phyloP scores from a whole-genome alignment of 257 asterid species.

The Verbascum thapsus region DNA sequence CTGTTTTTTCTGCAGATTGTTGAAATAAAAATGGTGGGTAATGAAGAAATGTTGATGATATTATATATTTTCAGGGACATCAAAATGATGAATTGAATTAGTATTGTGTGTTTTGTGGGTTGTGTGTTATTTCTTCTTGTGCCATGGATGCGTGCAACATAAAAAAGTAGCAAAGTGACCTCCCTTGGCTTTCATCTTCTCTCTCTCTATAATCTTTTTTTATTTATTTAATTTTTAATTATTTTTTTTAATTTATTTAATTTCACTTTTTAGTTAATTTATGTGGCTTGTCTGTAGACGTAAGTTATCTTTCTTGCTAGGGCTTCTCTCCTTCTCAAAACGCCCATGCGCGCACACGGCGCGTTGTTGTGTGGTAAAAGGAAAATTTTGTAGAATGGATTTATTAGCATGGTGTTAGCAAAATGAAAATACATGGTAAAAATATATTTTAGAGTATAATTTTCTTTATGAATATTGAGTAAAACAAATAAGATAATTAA shows the following conservation, averaged over 20 bases:
- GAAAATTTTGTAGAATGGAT: no score
- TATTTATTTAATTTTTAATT: slow-evolving; percentile 11
- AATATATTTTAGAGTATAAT: no score
- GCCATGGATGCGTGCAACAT: slow-evolving; percentile 88
- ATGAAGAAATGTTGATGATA: no score
- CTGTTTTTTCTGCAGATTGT: no score
- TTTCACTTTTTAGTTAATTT: slow-evolving; percentile 38
- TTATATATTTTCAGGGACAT: no score
- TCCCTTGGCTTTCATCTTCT: slow-evolving; percentile 36
- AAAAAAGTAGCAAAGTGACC: slow-evolving; percentile 66
- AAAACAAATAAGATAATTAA: no score
- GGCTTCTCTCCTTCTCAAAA: slow-evolving; percentile 29
- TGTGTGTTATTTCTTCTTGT: slow-evolving; percentile 62
- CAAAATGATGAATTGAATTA: no score
- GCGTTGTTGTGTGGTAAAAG: no score
- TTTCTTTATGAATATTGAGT: no score
- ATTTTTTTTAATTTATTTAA: background rate
- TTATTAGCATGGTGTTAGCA: background rate
- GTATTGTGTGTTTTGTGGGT: no score
- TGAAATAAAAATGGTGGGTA: no score
- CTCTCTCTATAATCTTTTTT: slow-evolving; percentile 23
- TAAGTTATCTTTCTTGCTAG: slow-evolving; percentile 54
- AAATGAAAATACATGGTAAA: no score
- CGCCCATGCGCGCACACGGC: slow-evolving; percentile 13
- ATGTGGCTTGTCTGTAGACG: slow-evolving; percentile 55